These are phyloP conservation scores for Heliosperma pusillum DNA, from an alignment of 148 eudicot genomes.

Conservation along the genomic window DNA sequence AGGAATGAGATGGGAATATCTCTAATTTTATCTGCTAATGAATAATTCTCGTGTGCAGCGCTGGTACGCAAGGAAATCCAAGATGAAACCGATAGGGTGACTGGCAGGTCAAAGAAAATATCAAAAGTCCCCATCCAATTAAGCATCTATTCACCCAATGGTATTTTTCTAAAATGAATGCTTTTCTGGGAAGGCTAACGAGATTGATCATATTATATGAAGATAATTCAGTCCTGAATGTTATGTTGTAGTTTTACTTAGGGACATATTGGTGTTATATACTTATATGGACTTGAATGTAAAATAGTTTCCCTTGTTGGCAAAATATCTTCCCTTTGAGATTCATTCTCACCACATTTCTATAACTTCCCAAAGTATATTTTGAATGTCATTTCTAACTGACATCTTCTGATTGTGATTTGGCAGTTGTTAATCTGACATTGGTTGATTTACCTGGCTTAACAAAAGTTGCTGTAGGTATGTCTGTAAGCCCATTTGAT, in stretches of 20 bases:
- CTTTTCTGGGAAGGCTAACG: background rate
- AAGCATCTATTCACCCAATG: conserved; percentile 58
- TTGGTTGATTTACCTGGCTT: conserved; percentile 72
- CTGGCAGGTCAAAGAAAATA: conserved; percentile 51
- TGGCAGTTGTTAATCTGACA: conserved; percentile 64
- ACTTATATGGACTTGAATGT: background rate
- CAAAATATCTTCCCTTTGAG: too few species aligned
- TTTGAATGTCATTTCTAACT: background rate
- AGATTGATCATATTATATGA: background rate
- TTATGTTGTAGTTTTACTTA: background rate
- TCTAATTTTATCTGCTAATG: background rate
- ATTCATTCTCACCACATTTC: background rate
- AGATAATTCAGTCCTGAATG: background rate
- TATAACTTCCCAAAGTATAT: background rate
- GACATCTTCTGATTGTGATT: conserved; percentile 9
- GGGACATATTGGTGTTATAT: background rate
- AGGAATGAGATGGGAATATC: background rate
- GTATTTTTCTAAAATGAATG: conserved; percentile 19
- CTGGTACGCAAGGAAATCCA: conserved; percentile 55
- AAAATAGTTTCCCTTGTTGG: too few species aligned
- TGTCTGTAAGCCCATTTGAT: background rate
- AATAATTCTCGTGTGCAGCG: conserved; percentile 33
- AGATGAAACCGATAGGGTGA: conserved; percentile 62
- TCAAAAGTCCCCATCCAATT: conserved; percentile 57
- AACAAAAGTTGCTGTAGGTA: conserved; percentile 68